phyloP scores from a whole-genome alignment of 78 protist genomes.

The Dictyostelium intermedium region DNA sequence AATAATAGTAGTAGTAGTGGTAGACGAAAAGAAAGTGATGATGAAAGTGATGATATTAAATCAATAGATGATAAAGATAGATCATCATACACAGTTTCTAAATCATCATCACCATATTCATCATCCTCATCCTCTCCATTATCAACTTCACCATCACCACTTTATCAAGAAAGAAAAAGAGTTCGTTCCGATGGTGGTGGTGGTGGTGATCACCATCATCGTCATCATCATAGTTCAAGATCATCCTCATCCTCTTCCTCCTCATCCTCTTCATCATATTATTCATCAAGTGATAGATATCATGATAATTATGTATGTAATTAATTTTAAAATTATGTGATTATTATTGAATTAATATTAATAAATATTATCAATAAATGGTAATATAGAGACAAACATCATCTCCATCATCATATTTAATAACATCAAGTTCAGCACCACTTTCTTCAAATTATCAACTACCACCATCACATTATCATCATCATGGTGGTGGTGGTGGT shows the following conservation, averaged over 20 bases:
- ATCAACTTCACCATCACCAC: background rate
- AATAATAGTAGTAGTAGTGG: background rate
- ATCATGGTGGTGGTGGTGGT: background rate
- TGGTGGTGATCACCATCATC: no score
- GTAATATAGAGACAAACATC: background rate
- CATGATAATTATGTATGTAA: background rate
- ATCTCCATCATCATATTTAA: background rate
- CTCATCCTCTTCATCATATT: background rate
- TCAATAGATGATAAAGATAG: background rate
- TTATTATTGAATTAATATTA: background rate
- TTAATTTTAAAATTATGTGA: background rate
- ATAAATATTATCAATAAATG: no score
- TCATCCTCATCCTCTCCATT: background rate
- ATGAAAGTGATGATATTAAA: background rate
- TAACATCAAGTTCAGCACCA: background rate
- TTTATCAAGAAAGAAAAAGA: background rate
- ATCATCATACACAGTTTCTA: background rate
- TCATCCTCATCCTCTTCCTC: slow-evolving; percentile 19
- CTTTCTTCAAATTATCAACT: background rate
- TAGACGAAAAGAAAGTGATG: background rate
- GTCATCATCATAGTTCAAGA: background rate
- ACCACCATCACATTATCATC: background rate
- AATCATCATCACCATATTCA: background rate
- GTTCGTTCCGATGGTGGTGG: background rate
- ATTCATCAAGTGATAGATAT: background rate